Evolutionary conservation across 495 filamentous ascomycete genomes (phyloP), one percentile per base, ranked within the genome.

Genomic region (Penicillium manginii): DNA sequence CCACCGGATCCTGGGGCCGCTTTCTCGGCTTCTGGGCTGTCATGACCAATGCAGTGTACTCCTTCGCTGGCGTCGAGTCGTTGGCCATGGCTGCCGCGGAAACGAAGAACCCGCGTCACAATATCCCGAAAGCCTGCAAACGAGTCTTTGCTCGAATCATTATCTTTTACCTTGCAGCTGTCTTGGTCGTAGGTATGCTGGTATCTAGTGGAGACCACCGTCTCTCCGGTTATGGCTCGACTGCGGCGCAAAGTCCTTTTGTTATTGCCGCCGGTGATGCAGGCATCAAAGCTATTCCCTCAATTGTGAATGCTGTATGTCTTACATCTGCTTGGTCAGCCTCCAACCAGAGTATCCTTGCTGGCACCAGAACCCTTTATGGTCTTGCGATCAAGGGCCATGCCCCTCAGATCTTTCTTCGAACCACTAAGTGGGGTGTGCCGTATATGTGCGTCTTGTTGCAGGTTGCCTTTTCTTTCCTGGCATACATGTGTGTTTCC

Each of bases 1-100:
- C 69, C 1, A 64, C 63, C 3, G 77, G 76, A 0, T 63, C 65
- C 1, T 71, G 60, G 70, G 77, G 76, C 1, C 65, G 66, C 2
- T 86, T 87, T 17, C 71, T 86, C 5, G 84, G 83, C 0, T 87
- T 83, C 63, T 86, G 83, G 82, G 74, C 75, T 19, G 82, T 84
- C 32, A 79, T 86, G 73, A 84, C 73, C 7, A 83, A 80, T 46
- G 84, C 83, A 12, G 82, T 85, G 5, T 87, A 84, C 68, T 79
- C 76, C 0, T 87, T 84, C 57, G 77, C 83, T 1, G 84, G 83
- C 21, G 76, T 86, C 22, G 81, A 84, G 54, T 76, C 71, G 12
- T 68, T 84, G 21, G 77, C 81, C 17, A 81, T 83, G 64, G 79
- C 81, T 0, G 81, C 81, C 7, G 79, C 80, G 4, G 81, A 78